Conservation (phyloP, 768 basidiomycete species). For the Mrakia frigida region DNA sequence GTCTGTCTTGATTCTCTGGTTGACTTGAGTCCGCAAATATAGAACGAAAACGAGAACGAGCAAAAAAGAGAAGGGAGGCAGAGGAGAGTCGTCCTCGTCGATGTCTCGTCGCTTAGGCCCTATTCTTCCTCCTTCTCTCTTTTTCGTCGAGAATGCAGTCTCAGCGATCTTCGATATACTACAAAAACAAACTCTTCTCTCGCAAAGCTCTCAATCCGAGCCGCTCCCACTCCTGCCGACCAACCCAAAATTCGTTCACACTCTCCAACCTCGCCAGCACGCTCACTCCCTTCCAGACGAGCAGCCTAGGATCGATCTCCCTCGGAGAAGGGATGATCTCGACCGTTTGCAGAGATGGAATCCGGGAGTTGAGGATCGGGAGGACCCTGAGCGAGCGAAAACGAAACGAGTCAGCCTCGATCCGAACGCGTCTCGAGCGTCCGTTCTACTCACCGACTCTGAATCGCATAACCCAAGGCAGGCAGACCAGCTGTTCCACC, state of each 20-base stretch:
- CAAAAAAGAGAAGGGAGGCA: background rate
- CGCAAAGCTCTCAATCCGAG: slow-evolving; percentile 46
- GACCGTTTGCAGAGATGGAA: slow-evolving; percentile 49
- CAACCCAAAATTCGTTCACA: slow-evolving; percentile 82
- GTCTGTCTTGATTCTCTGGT: background rate
- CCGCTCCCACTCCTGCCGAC: slow-evolving; percentile 65
- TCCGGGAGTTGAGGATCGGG: slow-evolving; percentile 60
- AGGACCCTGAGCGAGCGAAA: slow-evolving; percentile 49
- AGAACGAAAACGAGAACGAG: background rate
- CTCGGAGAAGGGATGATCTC: slow-evolving; percentile 91
- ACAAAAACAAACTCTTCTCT: slow-evolving; percentile 41
- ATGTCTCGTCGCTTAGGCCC: too few relatives aligned
- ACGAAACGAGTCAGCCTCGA: background rate
- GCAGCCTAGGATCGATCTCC: slow-evolving; percentile 80
- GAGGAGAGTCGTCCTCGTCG: too few relatives aligned
- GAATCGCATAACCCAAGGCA: slow-evolving; percentile 30
- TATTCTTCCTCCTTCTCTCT: too few relatives aligned
- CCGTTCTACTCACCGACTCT: slow-evolving; percentile 16
- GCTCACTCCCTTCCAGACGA: slow-evolving; percentile 92
- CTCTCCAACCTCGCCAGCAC: slow-evolving; percentile 90
- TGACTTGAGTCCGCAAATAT: background rate
- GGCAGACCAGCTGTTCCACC: slow-evolving; percentile 70
- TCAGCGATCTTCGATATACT: too few relatives aligned
- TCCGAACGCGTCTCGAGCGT: too few relatives aligned
- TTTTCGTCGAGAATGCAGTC: too few relatives aligned